Conservation (phyloP, 768 basidiomycete genomes). For the Multifurca ochricompacta region DNA sequence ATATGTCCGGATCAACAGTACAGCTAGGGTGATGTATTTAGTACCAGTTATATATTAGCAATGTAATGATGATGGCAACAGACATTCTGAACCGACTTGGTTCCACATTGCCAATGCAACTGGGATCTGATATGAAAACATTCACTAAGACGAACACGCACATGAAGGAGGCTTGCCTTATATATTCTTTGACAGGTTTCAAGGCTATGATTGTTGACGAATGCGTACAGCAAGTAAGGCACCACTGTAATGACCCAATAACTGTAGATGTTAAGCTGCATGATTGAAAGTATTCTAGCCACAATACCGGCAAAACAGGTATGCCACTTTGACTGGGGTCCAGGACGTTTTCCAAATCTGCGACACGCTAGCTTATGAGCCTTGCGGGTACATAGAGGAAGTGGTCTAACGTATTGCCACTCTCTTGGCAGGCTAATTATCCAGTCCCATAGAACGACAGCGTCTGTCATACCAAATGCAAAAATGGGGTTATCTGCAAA, state of each 20-base stretch:
- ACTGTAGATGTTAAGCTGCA: constrained; percentile 29
- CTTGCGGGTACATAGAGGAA: constrained; percentile 7
- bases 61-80: constrained; percentile 19
- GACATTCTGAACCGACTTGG: constrained; percentile 76
- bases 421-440: constrained; percentile 69
- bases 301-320: constrained; percentile 74
- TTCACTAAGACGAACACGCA: background rate
- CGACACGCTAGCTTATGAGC: background rate
- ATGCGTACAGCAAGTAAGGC: constrained; percentile 70
- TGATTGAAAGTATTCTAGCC: background rate
- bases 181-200: constrained; percentile 64
- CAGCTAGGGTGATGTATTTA: constrained; percentile 36
- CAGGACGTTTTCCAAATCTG: constrained; percentile 79
- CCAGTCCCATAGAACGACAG: constrained; percentile 83
- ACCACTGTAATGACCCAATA: constrained; percentile 81
- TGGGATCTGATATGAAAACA: constrained; percentile 46
- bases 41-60: background rate
- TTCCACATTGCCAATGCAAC: constrained; percentile 84
- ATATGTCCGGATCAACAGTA: constrained; percentile 76
- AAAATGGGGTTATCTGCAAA: background rate
- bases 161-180: constrained; percentile 35
- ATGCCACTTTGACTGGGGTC: constrained; percentile 78
- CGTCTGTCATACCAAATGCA: constrained; percentile 38
- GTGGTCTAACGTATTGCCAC: constrained; percentile 56
- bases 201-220: constrained; percentile 58